A percentile compares a stretch with the other conserved stretches of the same genome.
These are phyloP conservation scores for Vanderwaltozyma tropicalis DNA, from an alignment of 805 yeast genomes.

Conservation along the genomic window DNA sequence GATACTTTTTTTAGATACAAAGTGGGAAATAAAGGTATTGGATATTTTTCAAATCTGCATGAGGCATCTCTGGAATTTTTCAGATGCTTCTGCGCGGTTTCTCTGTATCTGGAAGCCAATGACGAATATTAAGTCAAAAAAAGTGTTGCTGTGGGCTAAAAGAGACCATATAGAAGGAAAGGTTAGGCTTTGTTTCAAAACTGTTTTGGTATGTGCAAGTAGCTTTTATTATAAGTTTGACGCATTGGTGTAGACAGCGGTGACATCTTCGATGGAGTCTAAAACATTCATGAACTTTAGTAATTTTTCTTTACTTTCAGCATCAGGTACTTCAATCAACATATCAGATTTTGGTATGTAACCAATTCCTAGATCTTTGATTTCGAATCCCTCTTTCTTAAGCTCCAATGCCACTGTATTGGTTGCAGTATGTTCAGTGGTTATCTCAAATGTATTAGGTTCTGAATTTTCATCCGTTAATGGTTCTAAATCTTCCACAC, in stretches of 20 bases:
- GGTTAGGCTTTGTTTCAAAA: background rate
- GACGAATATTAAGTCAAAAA: background rate
- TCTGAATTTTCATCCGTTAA: constrained; percentile 30
- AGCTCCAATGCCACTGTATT: constrained; percentile 50
- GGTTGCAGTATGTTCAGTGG: constrained; percentile 56
- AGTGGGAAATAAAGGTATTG: no score
- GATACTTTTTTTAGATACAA: no score
- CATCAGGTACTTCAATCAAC: constrained; percentile 42
- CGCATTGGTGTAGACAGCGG: constrained; percentile 63
- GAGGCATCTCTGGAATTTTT: no score
- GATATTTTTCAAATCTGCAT: no score
- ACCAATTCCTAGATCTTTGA: constrained; percentile 63
- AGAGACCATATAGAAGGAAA: background rate
- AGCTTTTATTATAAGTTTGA: background rate
- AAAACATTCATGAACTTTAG: constrained; percentile 49
- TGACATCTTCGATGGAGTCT: constrained; percentile 77
- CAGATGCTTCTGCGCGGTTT: no score
- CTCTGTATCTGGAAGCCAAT: no score
- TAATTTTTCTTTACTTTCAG: constrained; percentile 39
- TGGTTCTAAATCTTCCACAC: constrained; percentile 70
- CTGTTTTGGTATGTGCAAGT: no score
- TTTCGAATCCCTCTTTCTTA: constrained; percentile 39
- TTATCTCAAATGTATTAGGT: constrained; percentile 20
- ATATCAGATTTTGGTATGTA: constrained; percentile 56
- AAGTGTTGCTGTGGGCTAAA: background rate